Evolutionary conservation across 768 basidiomycete genomes (phyloP).

Genomic region (Leccinum aurantiacum): DNA sequence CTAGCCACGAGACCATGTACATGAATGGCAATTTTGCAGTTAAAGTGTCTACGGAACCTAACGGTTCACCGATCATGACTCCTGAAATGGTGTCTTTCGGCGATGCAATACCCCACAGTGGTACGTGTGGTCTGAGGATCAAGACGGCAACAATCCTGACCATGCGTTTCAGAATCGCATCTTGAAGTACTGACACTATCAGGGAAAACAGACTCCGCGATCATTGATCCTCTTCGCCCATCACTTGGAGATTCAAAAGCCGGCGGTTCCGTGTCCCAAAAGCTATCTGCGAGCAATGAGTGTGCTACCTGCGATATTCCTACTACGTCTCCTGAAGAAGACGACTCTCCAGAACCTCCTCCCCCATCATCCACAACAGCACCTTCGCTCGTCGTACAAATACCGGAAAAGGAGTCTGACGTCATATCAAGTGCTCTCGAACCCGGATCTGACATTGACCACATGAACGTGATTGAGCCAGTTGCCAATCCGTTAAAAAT

Average conservation of each 20-base stretch:
- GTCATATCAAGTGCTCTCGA: constrained; percentile 11
- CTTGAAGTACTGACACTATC: constrained; percentile 11
- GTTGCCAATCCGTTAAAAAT: constrained; percentile 21
- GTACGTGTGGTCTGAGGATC: constrained; percentile 12
- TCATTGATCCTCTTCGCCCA: constrained; percentile 4
- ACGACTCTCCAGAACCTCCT: constrained; percentile 8
- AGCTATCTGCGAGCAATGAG: constrained; percentile 9
- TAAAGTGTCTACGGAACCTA: constrained; percentile 15
- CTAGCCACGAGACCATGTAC: constrained; percentile 25
- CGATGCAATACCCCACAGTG: constrained; percentile 11
- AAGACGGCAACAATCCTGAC: constrained; percentile 11
- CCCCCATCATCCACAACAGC: constrained; percentile 15
- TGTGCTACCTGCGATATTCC: constrained; percentile 11
- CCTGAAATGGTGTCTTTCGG: constrained; percentile 12
- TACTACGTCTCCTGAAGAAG: constrained; percentile 7
- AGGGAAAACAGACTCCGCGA: constrained; percentile 13
- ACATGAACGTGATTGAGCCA: constrained; percentile 11
- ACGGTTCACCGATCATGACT: constrained; percentile 10
- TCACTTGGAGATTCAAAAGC: constrained; percentile 10
- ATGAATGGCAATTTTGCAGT: constrained; percentile 20
- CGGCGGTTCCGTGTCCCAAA: constrained; percentile 5
- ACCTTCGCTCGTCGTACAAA: constrained; percentile 12
- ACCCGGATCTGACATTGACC: constrained; percentile 9
- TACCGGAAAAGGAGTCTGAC: constrained; percentile 18
- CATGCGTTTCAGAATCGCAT: constrained; percentile 14